These are phyloP conservation scores for Pyricularia grisea DNA, from an alignment of 2,329 filamentous ascomycete species.

Conservation along the genomic window DNA sequence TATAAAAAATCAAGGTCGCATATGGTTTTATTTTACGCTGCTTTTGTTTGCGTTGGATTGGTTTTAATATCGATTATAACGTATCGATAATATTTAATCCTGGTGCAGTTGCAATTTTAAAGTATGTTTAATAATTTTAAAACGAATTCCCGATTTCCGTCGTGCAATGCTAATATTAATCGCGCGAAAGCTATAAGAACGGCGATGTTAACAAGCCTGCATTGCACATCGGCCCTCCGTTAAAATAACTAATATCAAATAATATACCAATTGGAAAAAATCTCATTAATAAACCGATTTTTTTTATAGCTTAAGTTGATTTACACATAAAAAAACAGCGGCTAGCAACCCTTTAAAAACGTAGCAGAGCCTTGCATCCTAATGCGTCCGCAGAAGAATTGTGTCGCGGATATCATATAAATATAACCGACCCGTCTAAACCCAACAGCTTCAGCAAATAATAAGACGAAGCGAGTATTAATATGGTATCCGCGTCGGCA, in stretches of 20 bases:
- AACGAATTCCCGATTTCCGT: conserved; percentile 7
- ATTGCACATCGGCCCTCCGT: conserved; percentile 29
- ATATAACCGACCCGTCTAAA: not conserved
- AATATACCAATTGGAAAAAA: not conserved
- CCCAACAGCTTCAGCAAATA: not conserved
- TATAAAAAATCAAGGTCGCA: conserved; percentile 18
- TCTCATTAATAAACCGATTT: not conserved
- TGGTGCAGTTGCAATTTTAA: conserved; percentile 30
- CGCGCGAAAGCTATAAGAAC: conserved; percentile 15
- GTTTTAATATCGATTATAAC: conserved; percentile 26
- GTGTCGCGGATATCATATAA: not conserved
- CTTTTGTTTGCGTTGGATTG: conserved; percentile 36
- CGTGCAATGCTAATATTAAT: not conserved
- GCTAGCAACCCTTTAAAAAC: not conserved
- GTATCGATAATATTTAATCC: conserved; percentile 33
- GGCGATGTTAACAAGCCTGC: conserved; percentile 27
- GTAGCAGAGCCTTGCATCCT: not conserved
- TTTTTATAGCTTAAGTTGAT: not conserved
- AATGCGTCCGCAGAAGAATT: not conserved
- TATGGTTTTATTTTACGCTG: conserved; percentile 34
- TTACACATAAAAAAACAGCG: not conserved
- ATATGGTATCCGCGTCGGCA: not conserved
- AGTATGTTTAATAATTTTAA: conserved; percentile 16
- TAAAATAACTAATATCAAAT: conserved; percentile 6
- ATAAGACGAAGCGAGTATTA: not conserved